These are phyloP conservation scores for Platanus orientalis DNA, from an alignment of 164 flowering plant genomes.

Conservation along the genomic window DNA sequence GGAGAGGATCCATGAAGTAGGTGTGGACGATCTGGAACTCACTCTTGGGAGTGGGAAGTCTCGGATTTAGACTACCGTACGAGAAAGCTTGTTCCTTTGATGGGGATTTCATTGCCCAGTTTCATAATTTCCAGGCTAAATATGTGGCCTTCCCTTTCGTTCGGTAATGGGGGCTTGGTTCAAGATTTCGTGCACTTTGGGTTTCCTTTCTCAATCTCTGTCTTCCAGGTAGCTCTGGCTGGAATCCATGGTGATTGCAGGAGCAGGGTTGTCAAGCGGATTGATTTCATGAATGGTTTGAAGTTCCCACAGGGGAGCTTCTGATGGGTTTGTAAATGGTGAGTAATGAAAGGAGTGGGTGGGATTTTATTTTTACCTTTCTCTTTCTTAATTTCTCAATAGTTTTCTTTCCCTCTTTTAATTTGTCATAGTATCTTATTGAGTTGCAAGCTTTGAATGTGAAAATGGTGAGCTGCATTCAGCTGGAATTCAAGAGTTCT, in stretches of 20 bases:
- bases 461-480: no score
- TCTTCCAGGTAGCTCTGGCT: background rate
- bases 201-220: background rate
- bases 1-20: constrained; percentile 81
- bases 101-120: background rate
- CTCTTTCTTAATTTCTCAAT: background rate
- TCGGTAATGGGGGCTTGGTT: background rate
- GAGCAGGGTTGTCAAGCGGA: background rate
- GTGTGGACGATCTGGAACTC: constrained; percentile 81
- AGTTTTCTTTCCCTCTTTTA: no score
- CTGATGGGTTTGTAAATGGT: background rate
- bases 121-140: no score
- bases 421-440: background rate
- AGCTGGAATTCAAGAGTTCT: no score
- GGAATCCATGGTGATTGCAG: no score
- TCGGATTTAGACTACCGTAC: constrained; percentile 15
- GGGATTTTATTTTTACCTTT: background rate
- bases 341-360: background rate
- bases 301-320: background rate
- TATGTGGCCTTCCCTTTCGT: no score
- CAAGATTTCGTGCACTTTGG: background rate
- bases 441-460: no score
- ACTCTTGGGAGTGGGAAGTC: constrained; percentile 71
- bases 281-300: background rate
- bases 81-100: background rate